Evolutionary conservation across 2,329 filamentous ascomycete genomes (phyloP), one percentile per base, ranked within the genome.

Genomic region (Fusarium concolor): DNA sequence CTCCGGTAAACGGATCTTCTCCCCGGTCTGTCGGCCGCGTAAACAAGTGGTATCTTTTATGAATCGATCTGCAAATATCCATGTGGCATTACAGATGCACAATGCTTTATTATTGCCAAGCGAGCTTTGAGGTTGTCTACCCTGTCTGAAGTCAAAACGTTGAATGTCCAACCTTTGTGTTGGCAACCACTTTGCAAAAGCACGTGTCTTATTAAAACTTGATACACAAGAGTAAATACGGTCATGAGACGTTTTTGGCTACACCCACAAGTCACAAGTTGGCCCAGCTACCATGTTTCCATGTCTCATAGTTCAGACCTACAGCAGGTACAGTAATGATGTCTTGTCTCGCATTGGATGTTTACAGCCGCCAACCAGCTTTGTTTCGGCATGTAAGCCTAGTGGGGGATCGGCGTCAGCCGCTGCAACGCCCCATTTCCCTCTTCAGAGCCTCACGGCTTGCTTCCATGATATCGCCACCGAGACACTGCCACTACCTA

Each of bases 341-440:
- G 41, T 54, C 59, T 67, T 55, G 33, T 47, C 33, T 29, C 14
- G 29, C n/a, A 51, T 24, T 24, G 22, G 22, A 24, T 44, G 35
- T 31, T 38, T 42, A 22, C 31, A 52, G 37, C 15, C 37, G 35
- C 45, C 50, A 60, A 54, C 43, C 43, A 49, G 24, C 39, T 31
- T 31, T 41, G 17, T 31, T 65, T 43, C 46, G 28, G 43, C 37
- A 43, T 37, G 45, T 43, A 45, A 47, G 35, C 31, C 49, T 61
- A 29, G 66, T 45, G 66, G 56, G 66, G 66, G 66, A 69, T 69
- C 66, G 45, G 44, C 66, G 57, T 67, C 66, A 70, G 66, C 62
- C 66, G 56, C 60, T 38, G 38, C 28, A 24, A 24, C 43, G 59
- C 66, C 62, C 61, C 61, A 51, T 65, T 52, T 59, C 29, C 45